Percentiles rank a stretch among this genome's conserved stretches.
These are phyloP conservation scores for Microdochium paspali DNA, from an alignment of 2,329 filamentous ascomycete species.

Conservation along the genomic window DNA sequence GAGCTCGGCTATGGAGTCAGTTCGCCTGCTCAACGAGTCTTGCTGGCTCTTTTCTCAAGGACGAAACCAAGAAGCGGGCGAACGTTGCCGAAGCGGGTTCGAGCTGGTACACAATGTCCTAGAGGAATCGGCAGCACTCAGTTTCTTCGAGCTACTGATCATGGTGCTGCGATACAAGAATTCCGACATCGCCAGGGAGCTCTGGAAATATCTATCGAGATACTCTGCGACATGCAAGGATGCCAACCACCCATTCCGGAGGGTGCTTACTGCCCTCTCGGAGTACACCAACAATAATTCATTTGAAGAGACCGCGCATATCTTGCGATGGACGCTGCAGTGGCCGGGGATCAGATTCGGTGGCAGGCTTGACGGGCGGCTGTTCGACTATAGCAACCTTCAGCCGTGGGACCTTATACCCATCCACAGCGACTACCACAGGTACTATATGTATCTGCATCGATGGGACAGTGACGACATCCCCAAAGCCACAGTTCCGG, in stretches of 20 bases:
- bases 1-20: conserved; percentile 13
- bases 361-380: conserved; percentile 15
- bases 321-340: conserved; percentile 13
- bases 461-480: conserved; percentile 14
- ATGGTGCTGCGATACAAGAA: conserved; percentile 11
- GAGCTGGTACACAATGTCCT: conserved; percentile 12
- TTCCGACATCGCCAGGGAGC: conserved; percentile 10
- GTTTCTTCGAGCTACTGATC: conserved; percentile 12
- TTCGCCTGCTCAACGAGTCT: conserved; percentile 13
- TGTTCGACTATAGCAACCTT: conserved; percentile 17
- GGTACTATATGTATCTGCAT: conserved; percentile 16
- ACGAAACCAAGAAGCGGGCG: conserved; percentile 11
- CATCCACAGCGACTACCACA: conserved; percentile 13
- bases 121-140: conserved; percentile 13
- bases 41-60: conserved; percentile 16
- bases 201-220: conserved; percentile 14
- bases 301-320: conserved; percentile 10
- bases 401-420: conserved; percentile 16
- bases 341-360: conserved; percentile 12
- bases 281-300: conserved; percentile 9
- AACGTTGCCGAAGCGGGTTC: conserved; percentile 13
- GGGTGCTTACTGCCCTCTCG: conserved; percentile 11
- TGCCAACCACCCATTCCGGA: conserved; percentile 10
- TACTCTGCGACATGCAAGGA: conserved; percentile 10
- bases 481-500: conserved; percentile 12